Evolutionary conservation across 768 basidiomycete species (phyloP).

Genomic region (Boletus pseudopeckii): DNA sequence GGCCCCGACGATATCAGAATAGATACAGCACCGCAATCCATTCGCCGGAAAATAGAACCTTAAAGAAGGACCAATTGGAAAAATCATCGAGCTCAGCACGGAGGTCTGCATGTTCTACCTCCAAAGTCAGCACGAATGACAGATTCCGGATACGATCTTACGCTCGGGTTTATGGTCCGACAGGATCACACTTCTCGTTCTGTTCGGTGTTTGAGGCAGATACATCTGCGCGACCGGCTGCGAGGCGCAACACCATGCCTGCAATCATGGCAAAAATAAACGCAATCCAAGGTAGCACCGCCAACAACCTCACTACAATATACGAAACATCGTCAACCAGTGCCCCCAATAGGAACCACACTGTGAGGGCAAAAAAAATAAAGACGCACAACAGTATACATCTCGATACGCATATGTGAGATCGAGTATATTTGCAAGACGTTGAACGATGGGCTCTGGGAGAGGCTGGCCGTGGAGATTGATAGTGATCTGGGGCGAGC

Average conservation of each 20-base stretch:
- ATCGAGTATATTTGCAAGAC: conserved; percentile 36
- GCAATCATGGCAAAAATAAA: conserved; percentile 39
- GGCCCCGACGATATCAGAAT: background rate
- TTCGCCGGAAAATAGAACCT: background rate
- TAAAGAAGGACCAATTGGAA: background rate
- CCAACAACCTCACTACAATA: conserved; percentile 43
- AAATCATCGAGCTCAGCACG: too few relatives aligned
- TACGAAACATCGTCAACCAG: background rate
- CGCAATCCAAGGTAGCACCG: conserved; percentile 53
- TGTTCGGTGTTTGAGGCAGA: background rate
- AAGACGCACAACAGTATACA: conserved; percentile 41
- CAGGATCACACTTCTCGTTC: background rate
- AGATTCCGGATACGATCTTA: background rate
- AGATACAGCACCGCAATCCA: background rate
- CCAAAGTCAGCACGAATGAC: background rate
- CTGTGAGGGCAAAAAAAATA: background rate
- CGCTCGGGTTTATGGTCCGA: background rate
- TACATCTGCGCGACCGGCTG: conserved; percentile 17
- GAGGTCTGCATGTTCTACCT: background rate
- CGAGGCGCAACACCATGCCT: conserved; percentile 34
- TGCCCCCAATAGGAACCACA: background rate
- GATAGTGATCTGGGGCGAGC: conserved; percentile 43
- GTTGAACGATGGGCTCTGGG: conserved; percentile 36
- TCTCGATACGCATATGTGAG: conserved; percentile 42
- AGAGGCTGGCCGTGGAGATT: conserved; percentile 37